These are phyloP conservation scores for Pythium angustatum DNA, from an alignment of 352 stramenopile species.

Conservation along the genomic window DNA sequence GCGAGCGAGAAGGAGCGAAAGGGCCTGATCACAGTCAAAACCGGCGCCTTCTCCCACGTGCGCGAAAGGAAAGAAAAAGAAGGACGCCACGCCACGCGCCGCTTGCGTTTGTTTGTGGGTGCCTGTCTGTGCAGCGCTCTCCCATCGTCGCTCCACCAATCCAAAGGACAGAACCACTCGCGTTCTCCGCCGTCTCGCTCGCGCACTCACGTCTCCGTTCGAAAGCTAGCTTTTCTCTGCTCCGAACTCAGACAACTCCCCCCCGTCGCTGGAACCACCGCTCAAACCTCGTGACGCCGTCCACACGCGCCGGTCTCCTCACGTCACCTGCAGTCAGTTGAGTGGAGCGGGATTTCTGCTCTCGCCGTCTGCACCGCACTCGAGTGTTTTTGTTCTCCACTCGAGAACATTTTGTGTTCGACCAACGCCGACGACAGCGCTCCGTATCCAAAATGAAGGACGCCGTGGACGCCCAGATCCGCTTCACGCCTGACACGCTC, in stretches of 20 bases:
- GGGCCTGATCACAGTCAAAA: slow-evolving; percentile 10
- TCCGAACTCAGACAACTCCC: slow-evolving; percentile 1
- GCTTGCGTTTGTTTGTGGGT: slow-evolving; percentile 1
- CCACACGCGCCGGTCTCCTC: background rate
- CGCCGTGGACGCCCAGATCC: slow-evolving; percentile 12
- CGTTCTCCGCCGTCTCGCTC: background rate
- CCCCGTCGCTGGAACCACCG: background rate
- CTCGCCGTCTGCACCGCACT: too few relatives aligned
- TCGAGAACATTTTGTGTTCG: background rate
- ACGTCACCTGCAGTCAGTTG: background rate
- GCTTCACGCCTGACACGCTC: slow-evolving; percentile 28
- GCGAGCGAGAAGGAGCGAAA: slow-evolving; percentile 1
- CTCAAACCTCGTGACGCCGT: background rate
- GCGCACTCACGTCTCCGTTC: background rate
- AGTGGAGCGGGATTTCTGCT: too few relatives aligned
- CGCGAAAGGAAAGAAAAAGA: slow-evolving; percentile 6
- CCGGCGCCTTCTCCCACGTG: slow-evolving; percentile 4
- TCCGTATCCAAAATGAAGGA: slow-evolving; percentile 13
- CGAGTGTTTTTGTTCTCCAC: slow-evolving; percentile 2
- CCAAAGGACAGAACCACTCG: background rate
- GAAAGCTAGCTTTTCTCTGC: slow-evolving; percentile 4
- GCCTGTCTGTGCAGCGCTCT: background rate
- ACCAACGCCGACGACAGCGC: background rate
- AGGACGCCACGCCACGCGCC: background rate
- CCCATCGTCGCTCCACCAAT: background rate